Base-by-base conservation (phyloP, 2,329 filamentous ascomycete genomes). In the Kalmusia sp. region DNA sequence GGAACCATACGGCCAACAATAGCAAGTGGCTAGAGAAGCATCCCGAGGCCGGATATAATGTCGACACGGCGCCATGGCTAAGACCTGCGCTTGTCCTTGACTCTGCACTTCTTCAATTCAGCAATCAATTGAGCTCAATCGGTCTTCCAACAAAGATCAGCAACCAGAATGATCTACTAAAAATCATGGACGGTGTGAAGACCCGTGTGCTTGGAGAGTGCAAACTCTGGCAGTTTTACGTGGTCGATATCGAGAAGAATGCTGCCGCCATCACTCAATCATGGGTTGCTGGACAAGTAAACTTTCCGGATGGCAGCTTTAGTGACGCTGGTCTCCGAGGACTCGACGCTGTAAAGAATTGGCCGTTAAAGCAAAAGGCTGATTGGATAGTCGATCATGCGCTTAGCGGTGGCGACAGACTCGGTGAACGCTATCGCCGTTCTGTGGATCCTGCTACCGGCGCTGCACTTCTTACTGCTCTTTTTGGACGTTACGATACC, bases 1-100 rank as follows among this genome's bases (percentile, higher is more conserved):
- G 95, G 81, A 99, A 99, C 70, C 95, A 99, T 77, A 99, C 95
- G 3, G 93, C 95, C 6, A 86, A 97, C 79, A 98, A 98, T 77
- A 96, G 90, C 76, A 85, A 89, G 65, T 99, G 95, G 95, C 83
- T 99, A 9, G 83, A 96, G 70, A 89, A 96, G 55, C 93, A 99
- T 69, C 95, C 96, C 0, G 95, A 99, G 65, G 90, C 92, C 38
- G 95, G 95, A 14, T 99, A 99, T 82, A 99, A 96, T 72, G 80
- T 96, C 59, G 87, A 87, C 34, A 98, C 93, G 0, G 93, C 95
- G 0, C 95, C 95, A 8, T 86, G 85, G 80, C 73, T 88, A 33
- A 79, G 83, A 62, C 76, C 84, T 37, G 85, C 86, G 3, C 79
- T 96, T 14, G 90, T 92, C 54, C 80, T 98, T n/a, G 87, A 96